phyloP scores from a whole-genome alignment of 2,329 filamentous ascomycete genomes.

The Aspergillus sp. region DNA sequence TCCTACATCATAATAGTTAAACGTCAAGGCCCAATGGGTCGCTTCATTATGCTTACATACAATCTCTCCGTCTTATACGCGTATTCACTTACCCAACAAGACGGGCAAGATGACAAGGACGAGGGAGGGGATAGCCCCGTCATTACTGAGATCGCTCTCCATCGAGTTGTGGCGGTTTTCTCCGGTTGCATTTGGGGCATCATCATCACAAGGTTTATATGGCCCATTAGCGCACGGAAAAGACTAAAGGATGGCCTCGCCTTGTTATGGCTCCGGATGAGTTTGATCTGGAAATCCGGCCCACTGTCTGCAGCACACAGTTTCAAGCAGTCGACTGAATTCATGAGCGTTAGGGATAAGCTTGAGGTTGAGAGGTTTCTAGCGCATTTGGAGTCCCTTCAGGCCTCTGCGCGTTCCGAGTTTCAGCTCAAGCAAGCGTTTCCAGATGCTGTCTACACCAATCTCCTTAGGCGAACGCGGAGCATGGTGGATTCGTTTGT shows the following conservation, averaged over 20 bases:
- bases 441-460: conserved; percentile 68
- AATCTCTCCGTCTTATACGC: conserved; percentile 94
- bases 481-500: conserved; percentile 92
- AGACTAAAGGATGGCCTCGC: conserved; percentile 89
- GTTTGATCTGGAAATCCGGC: conserved; percentile 92
- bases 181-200: conserved; percentile 90
- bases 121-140: conserved; percentile 81
- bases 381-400: conserved; percentile 71
- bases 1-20: conserved; percentile 87
- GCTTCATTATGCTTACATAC: conserved; percentile 93
- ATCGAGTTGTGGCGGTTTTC: conserved; percentile 83
- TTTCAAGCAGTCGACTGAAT: conserved; percentile 59
- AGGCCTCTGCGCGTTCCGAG: conserved; percentile 73
- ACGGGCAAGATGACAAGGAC: conserved; percentile 78
- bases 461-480: conserved; percentile 76
- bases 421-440: conserved; percentile 89
- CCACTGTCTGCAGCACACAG: conserved; percentile 73
- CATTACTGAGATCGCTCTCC: conserved; percentile 83
- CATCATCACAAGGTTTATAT: conserved; percentile 82
- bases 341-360: conserved; percentile 87
- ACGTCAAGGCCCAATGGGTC: conserved; percentile 83
- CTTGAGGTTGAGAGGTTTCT: conserved; percentile 79
- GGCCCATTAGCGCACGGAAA: conserved; percentile 85
- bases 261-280: conserved; percentile 91
- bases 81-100: conserved; percentile 79